Conservation (phyloP, 768 basidiomycete genomes). For the Holtermanniella nyarrowii region DNA sequence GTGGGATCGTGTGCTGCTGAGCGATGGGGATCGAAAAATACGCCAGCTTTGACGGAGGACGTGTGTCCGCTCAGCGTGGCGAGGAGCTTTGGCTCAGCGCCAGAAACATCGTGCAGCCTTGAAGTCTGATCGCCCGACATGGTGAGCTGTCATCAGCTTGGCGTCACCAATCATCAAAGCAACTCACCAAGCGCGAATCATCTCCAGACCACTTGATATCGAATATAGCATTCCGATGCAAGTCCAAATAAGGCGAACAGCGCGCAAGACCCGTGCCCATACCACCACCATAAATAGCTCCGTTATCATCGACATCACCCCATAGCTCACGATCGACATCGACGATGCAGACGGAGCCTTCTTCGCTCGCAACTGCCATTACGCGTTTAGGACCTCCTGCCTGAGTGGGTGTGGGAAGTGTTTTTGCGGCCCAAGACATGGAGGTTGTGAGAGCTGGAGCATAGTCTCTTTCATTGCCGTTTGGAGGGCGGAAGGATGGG, state of each 20-base stretch:
- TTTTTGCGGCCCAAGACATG: slow-evolving; percentile 22
- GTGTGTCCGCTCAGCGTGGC: slow-evolving; percentile 34
- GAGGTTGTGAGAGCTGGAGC: slow-evolving; percentile 22
- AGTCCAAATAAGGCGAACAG: background rate
- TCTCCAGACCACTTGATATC: slow-evolving; percentile 35
- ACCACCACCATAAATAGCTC: slow-evolving; percentile 28
- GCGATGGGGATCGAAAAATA: slow-evolving; percentile 31
- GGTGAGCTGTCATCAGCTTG: slow-evolving; percentile 27
- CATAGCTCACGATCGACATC: slow-evolving; percentile 29
- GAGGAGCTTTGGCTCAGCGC: slow-evolving; percentile 17
- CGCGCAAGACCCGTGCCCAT: background rate
- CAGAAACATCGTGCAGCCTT: slow-evolving; percentile 20
- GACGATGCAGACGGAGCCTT: slow-evolving; percentile 28
- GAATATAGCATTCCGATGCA: slow-evolving; percentile 36
- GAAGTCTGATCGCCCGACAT: slow-evolving; percentile 33
- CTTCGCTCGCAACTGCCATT: slow-evolving; percentile 30
- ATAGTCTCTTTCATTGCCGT: slow-evolving; percentile 23
- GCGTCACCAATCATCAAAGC: too few relatives aligned
- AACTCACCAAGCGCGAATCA: slow-evolving; percentile 27
- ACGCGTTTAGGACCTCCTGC: slow-evolving; percentile 13
- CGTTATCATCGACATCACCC: slow-evolving; percentile 22
- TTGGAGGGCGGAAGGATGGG: slow-evolving; percentile 23
- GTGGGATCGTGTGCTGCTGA: slow-evolving; percentile 6
- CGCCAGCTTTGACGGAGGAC: slow-evolving; percentile 29
- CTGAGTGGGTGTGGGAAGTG: slow-evolving; percentile 8